Base-by-base conservation (phyloP, 495 filamentous ascomycete species). In the Penicillium fimorum region DNA sequence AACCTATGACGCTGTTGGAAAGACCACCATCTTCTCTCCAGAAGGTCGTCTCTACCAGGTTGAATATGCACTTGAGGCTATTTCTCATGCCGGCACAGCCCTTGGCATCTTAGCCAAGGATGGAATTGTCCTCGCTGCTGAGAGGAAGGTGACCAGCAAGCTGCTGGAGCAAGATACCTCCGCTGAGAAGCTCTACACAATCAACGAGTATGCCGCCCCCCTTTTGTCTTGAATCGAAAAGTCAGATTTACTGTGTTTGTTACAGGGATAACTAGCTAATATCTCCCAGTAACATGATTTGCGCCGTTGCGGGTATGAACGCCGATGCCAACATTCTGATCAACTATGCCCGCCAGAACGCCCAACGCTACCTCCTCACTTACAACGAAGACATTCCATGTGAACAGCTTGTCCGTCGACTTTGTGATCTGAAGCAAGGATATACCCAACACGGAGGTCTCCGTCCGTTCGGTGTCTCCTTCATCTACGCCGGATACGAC, bases 381-480 rank as follows among this genome's bases (percentile, higher is more conserved):
- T 99, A 97, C 84, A 96, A 96, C 81, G 91, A 96, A 85, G 94
- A 99, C 68, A 99, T 99, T 65, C 94, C 94, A 55, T 99, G 94
- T 78, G 94, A 97, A 71, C 94, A 97, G 77, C 90, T 99, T 32
- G 94, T 99, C 52, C 91, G 94, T 64, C 87, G 88, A 60, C 82
- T 99, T 67, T 99, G 95, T 76, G 94, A 99, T 76, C 81, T 97
- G 60, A 99, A 99, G 82, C 94, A 99, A 80, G 92, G 95, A 63
- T 99, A 99, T 79, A 99, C 94, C 60, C 94, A 99, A 73, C 95
- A 96, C 73, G 94, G 94, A 82, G 87, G 94, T 77, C 88, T 99
- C 52, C 88, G 94, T 60, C 94, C 94, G 22, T 99, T 99, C 65
- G 94, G 94, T 75, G 94, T 99, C 44, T 96, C 91, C 37, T 97